Evolutionary conservation across 2,329 filamentous ascomycete species (phyloP).

Genomic region (Scorias spongiosa): DNA sequence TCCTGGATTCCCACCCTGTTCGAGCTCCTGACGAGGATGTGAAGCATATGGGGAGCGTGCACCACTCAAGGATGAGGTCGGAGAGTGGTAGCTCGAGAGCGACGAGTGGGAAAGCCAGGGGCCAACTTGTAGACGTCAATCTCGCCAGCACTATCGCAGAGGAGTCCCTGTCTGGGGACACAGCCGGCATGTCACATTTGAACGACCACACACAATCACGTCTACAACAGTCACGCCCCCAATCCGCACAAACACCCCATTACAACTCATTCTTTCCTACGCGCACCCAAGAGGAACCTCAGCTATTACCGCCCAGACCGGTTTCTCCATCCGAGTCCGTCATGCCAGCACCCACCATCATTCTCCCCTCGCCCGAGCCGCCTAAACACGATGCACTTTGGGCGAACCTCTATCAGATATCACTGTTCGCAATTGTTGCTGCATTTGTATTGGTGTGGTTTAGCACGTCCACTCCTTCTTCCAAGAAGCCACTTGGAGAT

Average conservation of each 20-base stretch:
- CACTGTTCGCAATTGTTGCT: slow-evolving; percentile 67
- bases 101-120: slow-evolving; percentile 43
- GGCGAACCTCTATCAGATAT: slow-evolving; percentile 77
- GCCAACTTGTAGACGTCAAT: slow-evolving; percentile 68
- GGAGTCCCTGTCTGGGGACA: slow-evolving; percentile 21
- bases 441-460: slow-evolving; percentile 82
- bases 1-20: slow-evolving; percentile 22
- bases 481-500: slow-evolving; percentile 65
- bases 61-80: slow-evolving; percentile 16
- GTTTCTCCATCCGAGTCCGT: slow-evolving; percentile 38
- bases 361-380: slow-evolving; percentile 48
- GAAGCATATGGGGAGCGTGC: slow-evolving; percentile 15
- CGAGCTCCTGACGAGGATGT: slow-evolving; percentile 18
- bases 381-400: slow-evolving; percentile 83
- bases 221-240: slow-evolving; percentile 39
- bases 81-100: slow-evolving; percentile 6
- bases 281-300: slow-evolving; percentile 37
- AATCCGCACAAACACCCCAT: slow-evolving; percentile 9
- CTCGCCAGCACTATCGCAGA: slow-evolving; percentile 50
- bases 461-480: slow-evolving; percentile 59
- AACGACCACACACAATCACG: slow-evolving; percentile 37
- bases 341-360: slow-evolving; percentile 34
- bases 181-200: slow-evolving; percentile 22
- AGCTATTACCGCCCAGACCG: slow-evolving; percentile 29
- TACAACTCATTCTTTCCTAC: slow-evolving; percentile 32